Conservation (phyloP, 2,329 filamentous ascomycete species). For the Paecilomyces niveus region DNA sequence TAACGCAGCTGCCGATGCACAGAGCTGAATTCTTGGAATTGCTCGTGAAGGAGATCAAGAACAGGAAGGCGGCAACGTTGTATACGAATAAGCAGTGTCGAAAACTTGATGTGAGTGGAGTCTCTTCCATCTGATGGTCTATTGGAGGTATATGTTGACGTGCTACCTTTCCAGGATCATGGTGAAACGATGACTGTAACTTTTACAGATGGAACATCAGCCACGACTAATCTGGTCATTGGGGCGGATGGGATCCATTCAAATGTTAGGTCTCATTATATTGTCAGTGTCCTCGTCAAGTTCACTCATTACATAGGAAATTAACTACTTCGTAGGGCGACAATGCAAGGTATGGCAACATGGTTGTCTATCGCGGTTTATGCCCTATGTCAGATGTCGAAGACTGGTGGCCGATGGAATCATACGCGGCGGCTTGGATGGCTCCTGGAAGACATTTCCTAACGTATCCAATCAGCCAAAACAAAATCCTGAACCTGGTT, state of each 20-base stretch:
- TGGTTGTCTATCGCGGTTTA: constrained; percentile 17
- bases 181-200: constrained; percentile 4
- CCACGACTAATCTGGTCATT: constrained; percentile 14
- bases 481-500: constrained; percentile 29
- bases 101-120: not conserved
- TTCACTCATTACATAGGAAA: not conserved
- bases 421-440: constrained; percentile 23
- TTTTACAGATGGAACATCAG: constrained; percentile 7
- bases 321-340: constrained; percentile 10
- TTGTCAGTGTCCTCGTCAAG: not conserved
- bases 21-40: constrained; percentile 7
- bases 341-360: constrained; percentile 13
- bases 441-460: constrained; percentile 31
- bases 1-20: constrained; percentile 6
- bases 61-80: no score
- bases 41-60: constrained; percentile 4
- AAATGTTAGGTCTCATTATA: constrained; percentile 3
- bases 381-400: constrained; percentile 10
- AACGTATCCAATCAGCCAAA: constrained; percentile 27
- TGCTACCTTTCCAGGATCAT: not conserved
- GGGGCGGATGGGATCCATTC: constrained; percentile 20
- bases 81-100: no score
- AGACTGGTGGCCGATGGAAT: constrained; percentile 14
- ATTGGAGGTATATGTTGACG: no score
- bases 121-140: not conserved